These are phyloP conservation scores for Xylariaceae sp. DNA, from an alignment of 2,329 filamentous ascomycete genomes.

Conservation along the genomic window DNA sequence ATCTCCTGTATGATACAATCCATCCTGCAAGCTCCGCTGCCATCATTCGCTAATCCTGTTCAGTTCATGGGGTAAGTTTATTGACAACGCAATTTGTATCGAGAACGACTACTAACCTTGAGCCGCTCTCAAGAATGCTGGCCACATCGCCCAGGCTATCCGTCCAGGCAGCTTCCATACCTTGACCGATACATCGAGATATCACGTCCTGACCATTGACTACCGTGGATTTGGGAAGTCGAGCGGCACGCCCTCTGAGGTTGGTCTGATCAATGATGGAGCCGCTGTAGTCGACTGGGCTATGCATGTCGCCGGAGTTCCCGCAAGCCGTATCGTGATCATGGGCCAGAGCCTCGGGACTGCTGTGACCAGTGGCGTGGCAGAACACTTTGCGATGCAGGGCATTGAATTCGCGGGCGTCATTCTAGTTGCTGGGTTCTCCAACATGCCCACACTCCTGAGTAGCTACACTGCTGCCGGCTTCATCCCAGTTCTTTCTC, in stretches of 20 bases:
- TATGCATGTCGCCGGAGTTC: conserved; percentile 58
- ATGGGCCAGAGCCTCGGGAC: conserved; percentile 87
- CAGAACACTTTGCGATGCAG: conserved; percentile 61
- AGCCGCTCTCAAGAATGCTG: conserved; percentile 64
- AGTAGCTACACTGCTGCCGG: conserved; percentile 77
- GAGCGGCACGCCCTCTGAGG: conserved; percentile 74
- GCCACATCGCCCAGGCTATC: conserved; percentile 74
- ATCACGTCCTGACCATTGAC: conserved; percentile 84
- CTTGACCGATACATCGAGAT: conserved; percentile 65
- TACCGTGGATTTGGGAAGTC: conserved; percentile 86
- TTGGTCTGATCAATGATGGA: conserved; percentile 76
- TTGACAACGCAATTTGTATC: neutral
- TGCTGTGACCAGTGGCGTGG: conserved; percentile 71
- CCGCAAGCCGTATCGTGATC: conserved; percentile 69
- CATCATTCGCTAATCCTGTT: conserved; percentile 6
- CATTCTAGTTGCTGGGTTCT: conserved; percentile 76
- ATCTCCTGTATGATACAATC: conserved; percentile 50
- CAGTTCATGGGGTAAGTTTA: conserved; percentile 60
- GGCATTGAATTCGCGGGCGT: conserved; percentile 72
- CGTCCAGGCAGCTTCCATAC: conserved; percentile 75
- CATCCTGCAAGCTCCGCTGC: neutral
- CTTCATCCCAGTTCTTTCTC: conserved; percentile 71
- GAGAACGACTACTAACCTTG: neutral
- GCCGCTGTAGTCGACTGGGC: conserved; percentile 70
- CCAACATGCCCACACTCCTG: conserved; percentile 67